Evolutionary conservation across 2,329 filamentous ascomycete genomes (phyloP).

Genomic region (Fusarium ramigenum): DNA sequence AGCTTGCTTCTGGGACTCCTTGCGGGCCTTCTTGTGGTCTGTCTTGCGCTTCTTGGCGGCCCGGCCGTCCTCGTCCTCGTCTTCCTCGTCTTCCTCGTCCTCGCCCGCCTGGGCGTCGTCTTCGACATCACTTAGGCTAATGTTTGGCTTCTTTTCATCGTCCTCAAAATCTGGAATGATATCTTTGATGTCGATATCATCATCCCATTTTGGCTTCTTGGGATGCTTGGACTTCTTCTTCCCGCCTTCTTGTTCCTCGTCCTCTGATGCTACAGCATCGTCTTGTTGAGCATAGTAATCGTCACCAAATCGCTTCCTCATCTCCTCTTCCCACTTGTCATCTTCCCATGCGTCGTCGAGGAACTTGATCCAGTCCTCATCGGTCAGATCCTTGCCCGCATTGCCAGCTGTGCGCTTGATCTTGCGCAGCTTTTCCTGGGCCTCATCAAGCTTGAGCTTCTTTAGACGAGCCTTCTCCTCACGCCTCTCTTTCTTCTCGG

Average conservation of each 20-base stretch:
- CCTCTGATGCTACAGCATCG: conserved; percentile 73
- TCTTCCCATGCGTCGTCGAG: conserved; percentile 91
- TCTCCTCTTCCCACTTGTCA: conserved; percentile 88
- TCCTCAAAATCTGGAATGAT: conserved; percentile 87
- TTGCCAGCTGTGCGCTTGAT: conserved; percentile 91
- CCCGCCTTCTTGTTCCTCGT: conserved; percentile 65
- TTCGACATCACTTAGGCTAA: conserved; percentile 62
- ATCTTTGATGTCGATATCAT: conserved; percentile 97
- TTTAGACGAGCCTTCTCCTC: conserved; percentile 85
- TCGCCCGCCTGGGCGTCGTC: conserved; percentile 49
- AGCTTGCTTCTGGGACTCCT: conserved; percentile 73
- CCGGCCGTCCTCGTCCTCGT: conserved; percentile 54
- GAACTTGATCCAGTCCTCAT: conserved; percentile 86
- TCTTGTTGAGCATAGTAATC: conserved; percentile 84
- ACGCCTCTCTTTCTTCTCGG: conserved; percentile 77
- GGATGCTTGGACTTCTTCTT: conserved; percentile 56
- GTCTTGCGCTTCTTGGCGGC: conserved; percentile 69
- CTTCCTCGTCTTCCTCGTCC: conserved; percentile 47
- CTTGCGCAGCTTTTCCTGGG: conserved; percentile 84
- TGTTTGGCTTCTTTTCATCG: conserved; percentile 60
- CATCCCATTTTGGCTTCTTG: conserved; percentile 82
- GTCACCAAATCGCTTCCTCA: conserved; percentile 88
- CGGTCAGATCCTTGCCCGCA: conserved; percentile 69
- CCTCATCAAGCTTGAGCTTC: conserved; percentile 90
- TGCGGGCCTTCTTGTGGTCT: conserved; percentile 67